Percentiles rank a stretch among this genome's conserved stretches.
phyloP scores from a whole-genome alignment of 2,329 filamentous ascomycete species.

The Nannizzia gypsea region DNA sequence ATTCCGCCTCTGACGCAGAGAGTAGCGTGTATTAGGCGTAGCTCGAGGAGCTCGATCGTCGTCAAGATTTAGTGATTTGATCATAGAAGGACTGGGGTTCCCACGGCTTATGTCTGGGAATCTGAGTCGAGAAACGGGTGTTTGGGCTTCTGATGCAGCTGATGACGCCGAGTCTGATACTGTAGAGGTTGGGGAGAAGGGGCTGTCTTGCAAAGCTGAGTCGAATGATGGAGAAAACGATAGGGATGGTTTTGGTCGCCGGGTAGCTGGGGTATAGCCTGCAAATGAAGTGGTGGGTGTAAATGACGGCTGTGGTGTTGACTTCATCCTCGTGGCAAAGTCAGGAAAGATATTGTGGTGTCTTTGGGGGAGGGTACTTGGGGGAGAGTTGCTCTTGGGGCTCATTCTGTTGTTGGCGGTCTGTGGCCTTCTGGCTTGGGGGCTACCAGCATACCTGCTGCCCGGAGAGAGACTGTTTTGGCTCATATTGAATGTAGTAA shows the following conservation, averaged over 20 bases:
- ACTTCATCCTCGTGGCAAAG: background rate
- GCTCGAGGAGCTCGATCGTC: conserved; percentile 4
- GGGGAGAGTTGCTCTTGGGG: background rate
- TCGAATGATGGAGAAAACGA: conserved; percentile 13
- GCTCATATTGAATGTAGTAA: background rate
- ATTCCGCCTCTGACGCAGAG: conserved; percentile 9
- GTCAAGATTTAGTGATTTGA: conserved; percentile 9
- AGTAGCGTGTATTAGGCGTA: conserved; percentile 10
- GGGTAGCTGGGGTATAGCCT: background rate
- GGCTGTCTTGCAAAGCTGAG: conserved; percentile 11
- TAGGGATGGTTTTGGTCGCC: background rate
- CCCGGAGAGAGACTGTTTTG: background rate
- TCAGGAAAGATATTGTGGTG: conserved; percentile 1
- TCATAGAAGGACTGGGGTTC: conserved; percentile 12
- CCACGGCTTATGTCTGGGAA: background rate
- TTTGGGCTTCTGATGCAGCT: conserved; percentile 12
- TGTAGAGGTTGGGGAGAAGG: conserved; percentile 12
- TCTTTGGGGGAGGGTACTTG: background rate
- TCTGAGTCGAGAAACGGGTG: conserved; percentile 7
- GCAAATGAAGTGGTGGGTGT: background rate
- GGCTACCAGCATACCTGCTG: background rate
- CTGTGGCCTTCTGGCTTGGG: background rate
- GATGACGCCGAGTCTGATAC: conserved; percentile 14
- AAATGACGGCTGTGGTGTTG: conserved; percentile 10
- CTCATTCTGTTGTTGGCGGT: background rate